Percentiles rank a stretch among this genome's conserved stretches.
These are phyloP conservation scores for Hortaea werneckii DNA, from an alignment of 2,329 filamentous ascomycete species.

Conservation along the genomic window DNA sequence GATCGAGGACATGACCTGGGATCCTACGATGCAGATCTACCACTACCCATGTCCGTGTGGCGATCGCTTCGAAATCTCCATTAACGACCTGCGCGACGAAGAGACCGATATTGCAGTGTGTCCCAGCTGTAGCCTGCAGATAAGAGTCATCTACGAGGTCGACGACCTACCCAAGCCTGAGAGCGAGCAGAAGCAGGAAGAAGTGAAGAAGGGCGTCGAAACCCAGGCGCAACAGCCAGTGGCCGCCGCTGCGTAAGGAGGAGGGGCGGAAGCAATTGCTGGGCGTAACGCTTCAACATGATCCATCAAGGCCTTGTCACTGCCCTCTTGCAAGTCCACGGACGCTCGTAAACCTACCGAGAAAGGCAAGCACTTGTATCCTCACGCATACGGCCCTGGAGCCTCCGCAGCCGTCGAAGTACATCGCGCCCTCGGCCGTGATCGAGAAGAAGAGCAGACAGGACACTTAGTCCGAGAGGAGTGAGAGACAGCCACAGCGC, in stretches of 20 bases:
- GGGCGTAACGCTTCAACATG: not conserved
- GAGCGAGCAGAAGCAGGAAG: slow-evolving; percentile 6
- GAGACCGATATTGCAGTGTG: slow-evolving; percentile 86
- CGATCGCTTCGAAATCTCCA: slow-evolving; percentile 85
- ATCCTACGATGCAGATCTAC: slow-evolving; percentile 73
- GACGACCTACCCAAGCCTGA: slow-evolving; percentile 43
- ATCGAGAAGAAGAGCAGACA: too few relatives aligned
- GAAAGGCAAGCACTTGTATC: too few relatives aligned
- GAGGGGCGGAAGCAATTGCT: not conserved
- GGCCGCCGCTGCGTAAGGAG: slow-evolving; percentile 6
- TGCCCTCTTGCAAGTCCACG: too few relatives aligned
- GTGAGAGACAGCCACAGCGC: not conserved
- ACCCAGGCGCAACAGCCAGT: slow-evolving; percentile 4
- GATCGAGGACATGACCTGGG: slow-evolving; percentile 96
- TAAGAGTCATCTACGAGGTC: slow-evolving; percentile 81
- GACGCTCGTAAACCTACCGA: too few relatives aligned
- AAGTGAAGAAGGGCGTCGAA: slow-evolving; percentile 2
- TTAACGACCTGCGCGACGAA: slow-evolving; percentile 75
- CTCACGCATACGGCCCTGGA: too few relatives aligned
- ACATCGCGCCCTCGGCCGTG: too few relatives aligned
- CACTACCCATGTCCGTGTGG: slow-evolving; percentile 96
- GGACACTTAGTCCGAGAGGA: not conserved
- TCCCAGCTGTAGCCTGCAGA: slow-evolving; percentile 95
- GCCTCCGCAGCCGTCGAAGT: too few relatives aligned
- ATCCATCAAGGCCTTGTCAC: too few relatives aligned